A percentile compares a stretch with the other conserved stretches of the same genome.
phyloP scores from a whole-genome alignment of 2,329 filamentous ascomycete genomes.

The Colletotrichum incanum region DNA sequence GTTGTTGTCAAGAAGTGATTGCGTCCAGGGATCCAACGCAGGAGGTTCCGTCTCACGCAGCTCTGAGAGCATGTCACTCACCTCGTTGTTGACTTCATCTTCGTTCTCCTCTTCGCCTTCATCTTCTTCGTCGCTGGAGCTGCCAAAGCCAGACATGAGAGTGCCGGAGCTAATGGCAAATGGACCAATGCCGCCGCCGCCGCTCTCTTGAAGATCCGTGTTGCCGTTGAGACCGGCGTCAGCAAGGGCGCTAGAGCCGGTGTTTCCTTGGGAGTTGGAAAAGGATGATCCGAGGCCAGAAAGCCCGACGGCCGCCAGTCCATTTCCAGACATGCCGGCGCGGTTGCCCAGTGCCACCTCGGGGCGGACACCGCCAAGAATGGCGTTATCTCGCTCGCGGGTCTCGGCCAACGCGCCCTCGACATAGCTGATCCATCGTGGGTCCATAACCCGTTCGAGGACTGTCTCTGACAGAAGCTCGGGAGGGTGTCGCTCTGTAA shows the following conservation, averaged over 20 bases:
- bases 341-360: constrained; percentile 90
- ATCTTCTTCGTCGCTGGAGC: constrained; percentile 95
- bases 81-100: constrained; percentile 80
- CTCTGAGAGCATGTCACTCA: constrained; percentile 61
- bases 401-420: constrained; percentile 95
- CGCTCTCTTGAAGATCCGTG: constrained; percentile 77
- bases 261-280: constrained; percentile 46
- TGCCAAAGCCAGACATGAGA: constrained; percentile 91
- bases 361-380: constrained; percentile 93
- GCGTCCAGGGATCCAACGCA: constrained; percentile 42
- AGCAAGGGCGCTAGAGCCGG: constrained; percentile 41
- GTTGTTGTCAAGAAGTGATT: constrained; percentile 44
- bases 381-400: constrained; percentile 96
- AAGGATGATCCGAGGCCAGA: constrained; percentile 57
- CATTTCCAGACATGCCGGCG: constrained; percentile 66
- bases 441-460: constrained; percentile 89
- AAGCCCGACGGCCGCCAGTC: constrained; percentile 60
- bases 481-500: constrained; percentile 92
- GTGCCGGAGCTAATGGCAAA: constrained; percentile 83
- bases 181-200: constrained; percentile 77
- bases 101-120: constrained; percentile 92
- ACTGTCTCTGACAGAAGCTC: constrained; percentile 89
- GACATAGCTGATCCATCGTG: constrained; percentile 94
- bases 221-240: constrained; percentile 50
- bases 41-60: constrained; percentile 40